Evolutionary conservation across 208 protist genomes (phyloP).

Genomic region (Cochliopodium minus): DNA sequence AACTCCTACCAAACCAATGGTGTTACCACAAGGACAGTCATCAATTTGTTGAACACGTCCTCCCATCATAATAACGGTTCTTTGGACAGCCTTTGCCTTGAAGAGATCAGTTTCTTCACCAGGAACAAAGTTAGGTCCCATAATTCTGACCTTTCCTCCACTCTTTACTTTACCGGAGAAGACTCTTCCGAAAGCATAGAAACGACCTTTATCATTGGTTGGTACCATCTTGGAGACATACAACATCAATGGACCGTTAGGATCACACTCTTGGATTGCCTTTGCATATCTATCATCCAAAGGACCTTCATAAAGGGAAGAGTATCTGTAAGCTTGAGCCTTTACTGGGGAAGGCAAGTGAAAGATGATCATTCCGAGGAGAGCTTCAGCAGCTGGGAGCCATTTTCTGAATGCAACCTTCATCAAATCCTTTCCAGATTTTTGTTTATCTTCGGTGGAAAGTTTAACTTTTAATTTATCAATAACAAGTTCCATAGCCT

Average conservation of each 20-base stretch:
- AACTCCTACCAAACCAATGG: slow-evolving; percentile 87
- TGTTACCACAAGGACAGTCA: slow-evolving; percentile 93
- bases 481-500: slow-evolving; percentile 78
- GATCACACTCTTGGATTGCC: slow-evolving; percentile 73
- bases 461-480: slow-evolving; percentile 68
- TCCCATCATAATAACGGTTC: slow-evolving; percentile 91
- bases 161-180: slow-evolving; percentile 78
- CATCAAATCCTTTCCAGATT: slow-evolving; percentile 72
- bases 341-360: slow-evolving; percentile 89
- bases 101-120: slow-evolving; percentile 69
- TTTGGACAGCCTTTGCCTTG: slow-evolving; percentile 72
- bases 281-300: slow-evolving; percentile 66
- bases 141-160: slow-evolving; percentile 89
- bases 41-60: slow-evolving; percentile 81
- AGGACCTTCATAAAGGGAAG: slow-evolving; percentile 87
- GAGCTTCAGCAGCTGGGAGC: slow-evolving; percentile 81
- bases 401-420: slow-evolving; percentile 94
- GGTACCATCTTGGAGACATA: slow-evolving; percentile 99
- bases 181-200: slow-evolving; percentile 91
- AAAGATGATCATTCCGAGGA: slow-evolving; percentile 94
- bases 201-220: slow-evolving; percentile 86
- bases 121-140: slow-evolving; percentile 88
- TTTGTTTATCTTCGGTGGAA: slow-evolving; percentile 60
- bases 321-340: slow-evolving; percentile 83
- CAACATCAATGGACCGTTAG: slow-evolving; percentile 83